Percentiles rank a stretch among this genome's conserved stretches.
These are phyloP conservation scores for Globisporangium megalacanthum DNA, from an alignment of 352 stramenopile genomes.

Conservation along the genomic window DNA sequence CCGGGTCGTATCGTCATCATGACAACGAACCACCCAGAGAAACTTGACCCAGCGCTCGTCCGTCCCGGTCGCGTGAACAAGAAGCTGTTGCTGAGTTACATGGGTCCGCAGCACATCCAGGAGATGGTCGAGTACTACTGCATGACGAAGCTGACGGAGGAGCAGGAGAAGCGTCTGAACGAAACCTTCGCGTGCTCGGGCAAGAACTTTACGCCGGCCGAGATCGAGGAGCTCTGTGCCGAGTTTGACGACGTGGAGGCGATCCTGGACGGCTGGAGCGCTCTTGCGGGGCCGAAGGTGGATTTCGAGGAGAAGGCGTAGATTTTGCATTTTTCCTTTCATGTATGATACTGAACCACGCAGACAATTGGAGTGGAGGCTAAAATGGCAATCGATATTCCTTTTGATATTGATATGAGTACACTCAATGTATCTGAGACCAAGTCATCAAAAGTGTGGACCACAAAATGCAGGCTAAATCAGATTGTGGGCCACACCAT, in stretches of 20 bases:
- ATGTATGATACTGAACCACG: neutral
- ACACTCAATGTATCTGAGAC: neutral
- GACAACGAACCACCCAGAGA: constrained; percentile 92
- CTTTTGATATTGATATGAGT: neutral
- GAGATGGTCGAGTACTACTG: constrained; percentile 79
- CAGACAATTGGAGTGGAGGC: no score
- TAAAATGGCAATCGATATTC: neutral
- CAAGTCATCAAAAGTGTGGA: no score
- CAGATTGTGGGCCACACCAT: neutral
- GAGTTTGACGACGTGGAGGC: constrained; percentile 21
- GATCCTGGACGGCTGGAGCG: neutral
- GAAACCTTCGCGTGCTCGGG: constrained; percentile 10
- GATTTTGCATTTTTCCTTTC: neutral
- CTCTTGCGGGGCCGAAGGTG: neutral
- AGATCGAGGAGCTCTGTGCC: constrained; percentile 9
- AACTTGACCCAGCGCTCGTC: constrained; percentile 89
- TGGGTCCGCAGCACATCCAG: constrained; percentile 33
- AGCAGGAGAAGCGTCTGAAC: constrained; percentile 7
- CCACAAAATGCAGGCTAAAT: no score
- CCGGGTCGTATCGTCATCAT: constrained; percentile 90
- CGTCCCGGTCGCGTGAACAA: constrained; percentile 88
- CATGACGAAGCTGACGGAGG: constrained; percentile 1
- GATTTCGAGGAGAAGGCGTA: neutral
- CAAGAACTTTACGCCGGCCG: constrained; percentile 7
- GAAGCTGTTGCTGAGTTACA: constrained; percentile 70